A percentile compares a stretch with the other conserved stretches of the same genome.
Evolutionary conservation across 768 basidiomycete genomes (phyloP).

Genomic region (Dioszegia hungarica): DNA sequence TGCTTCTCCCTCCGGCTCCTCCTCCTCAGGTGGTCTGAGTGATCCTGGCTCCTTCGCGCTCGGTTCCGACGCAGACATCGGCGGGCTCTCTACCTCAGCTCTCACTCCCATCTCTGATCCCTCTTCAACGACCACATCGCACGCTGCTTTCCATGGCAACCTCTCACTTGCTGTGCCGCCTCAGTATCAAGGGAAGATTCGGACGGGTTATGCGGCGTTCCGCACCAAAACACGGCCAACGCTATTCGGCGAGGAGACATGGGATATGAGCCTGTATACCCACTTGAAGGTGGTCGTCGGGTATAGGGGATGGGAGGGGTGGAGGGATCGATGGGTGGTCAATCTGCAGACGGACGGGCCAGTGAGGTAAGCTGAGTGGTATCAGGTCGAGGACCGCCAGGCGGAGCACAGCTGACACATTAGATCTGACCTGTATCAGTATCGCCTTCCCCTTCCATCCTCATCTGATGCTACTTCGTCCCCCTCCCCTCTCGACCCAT

Average conservation of each 20-base stretch:
- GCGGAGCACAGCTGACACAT: background rate
- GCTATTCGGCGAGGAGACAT: slow-evolving; percentile 76
- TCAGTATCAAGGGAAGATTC: slow-evolving; percentile 63
- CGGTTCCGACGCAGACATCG: slow-evolving; percentile 85
- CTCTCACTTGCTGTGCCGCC: slow-evolving; percentile 65
- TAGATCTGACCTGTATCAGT: slow-evolving; percentile 87
- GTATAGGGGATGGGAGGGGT: slow-evolving; percentile 68
- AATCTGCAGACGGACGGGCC: slow-evolving; percentile 84
- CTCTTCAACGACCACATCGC: slow-evolving; percentile 9
- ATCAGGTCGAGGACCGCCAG: background rate
- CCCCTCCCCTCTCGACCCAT: slow-evolving; percentile 18
- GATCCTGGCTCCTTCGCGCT: slow-evolving; percentile 56
- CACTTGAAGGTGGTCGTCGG: slow-evolving; percentile 78
- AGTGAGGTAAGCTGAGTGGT: slow-evolving; percentile 29
- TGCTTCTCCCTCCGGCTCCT: slow-evolving; percentile 7
- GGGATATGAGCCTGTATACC: slow-evolving; percentile 75
- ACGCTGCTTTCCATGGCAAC: slow-evolving; percentile 70
- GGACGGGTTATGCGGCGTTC: slow-evolving; percentile 87
- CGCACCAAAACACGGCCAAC: slow-evolving; percentile 77
- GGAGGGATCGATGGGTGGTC: slow-evolving; percentile 80
- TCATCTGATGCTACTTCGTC: slow-evolving; percentile 16
- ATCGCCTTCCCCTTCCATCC: slow-evolving; percentile 57
- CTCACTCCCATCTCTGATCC: slow-evolving; percentile 23
- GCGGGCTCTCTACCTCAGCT: slow-evolving; percentile 54
- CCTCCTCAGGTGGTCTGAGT: slow-evolving; percentile 51